Conservation (phyloP, 2,329 filamentous ascomycete species). For the Diaporthe eres region DNA sequence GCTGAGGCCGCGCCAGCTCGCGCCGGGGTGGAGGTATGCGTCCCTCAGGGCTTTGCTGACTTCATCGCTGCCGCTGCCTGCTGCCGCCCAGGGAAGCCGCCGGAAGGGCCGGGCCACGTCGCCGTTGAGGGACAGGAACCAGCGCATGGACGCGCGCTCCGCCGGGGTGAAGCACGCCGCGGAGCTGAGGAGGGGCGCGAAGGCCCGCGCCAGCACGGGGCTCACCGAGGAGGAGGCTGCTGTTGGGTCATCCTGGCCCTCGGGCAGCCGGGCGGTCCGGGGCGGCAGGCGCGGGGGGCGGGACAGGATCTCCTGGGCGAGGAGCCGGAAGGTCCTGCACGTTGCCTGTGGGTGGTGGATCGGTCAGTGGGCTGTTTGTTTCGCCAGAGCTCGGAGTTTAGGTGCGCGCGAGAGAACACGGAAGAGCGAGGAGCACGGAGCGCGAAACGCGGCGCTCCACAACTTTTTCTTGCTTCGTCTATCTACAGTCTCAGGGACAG, state of each 20-base stretch:
- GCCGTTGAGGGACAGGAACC: conserved; percentile 27
- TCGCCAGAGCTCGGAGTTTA: neutral
- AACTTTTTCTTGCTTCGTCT: too few species aligned
- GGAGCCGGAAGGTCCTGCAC: neutral
- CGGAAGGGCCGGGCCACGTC: conserved; percentile 21
- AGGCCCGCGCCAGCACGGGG: neutral
- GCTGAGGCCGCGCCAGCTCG: conserved; percentile 22
- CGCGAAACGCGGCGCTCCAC: neutral
- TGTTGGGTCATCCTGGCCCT: too few species aligned
- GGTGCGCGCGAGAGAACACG: neutral
- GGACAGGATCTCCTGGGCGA: conserved; percentile 3
- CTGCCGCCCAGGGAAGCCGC: conserved; percentile 7
- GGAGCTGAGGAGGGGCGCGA: neutral
- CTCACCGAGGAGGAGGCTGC: neutral
- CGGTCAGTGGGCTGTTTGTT: neutral
- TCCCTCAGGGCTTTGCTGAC: neutral
- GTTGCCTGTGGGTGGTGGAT: neutral
- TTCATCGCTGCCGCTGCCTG: too few species aligned
- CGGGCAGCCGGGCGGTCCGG: neutral
- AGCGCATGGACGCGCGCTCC: neutral
- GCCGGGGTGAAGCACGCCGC: neutral
- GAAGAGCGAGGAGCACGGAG: neutral
- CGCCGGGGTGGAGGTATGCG: conserved; percentile 8
- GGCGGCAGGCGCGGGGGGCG: neutral
- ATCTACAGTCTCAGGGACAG: too few species aligned